Evolutionary conservation across 345 rosid species (phyloP).

Genomic region (Bretschneidera sinensis): DNA sequence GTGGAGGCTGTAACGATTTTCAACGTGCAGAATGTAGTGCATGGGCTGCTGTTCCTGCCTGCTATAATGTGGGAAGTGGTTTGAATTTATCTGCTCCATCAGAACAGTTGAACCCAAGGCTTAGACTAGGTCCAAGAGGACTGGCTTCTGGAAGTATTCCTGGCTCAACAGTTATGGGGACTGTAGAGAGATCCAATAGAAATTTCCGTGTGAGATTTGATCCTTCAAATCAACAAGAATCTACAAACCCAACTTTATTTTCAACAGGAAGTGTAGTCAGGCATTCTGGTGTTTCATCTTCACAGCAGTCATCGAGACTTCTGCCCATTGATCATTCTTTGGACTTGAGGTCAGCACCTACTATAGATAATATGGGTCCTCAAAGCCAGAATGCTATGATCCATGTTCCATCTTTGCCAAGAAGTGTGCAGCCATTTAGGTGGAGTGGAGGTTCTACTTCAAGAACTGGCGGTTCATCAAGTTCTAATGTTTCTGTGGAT

Average conservation of each 20-base stretch:
- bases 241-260: constrained; percentile 33
- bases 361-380: constrained; percentile 26
- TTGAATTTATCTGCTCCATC: constrained; percentile 37
- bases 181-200: constrained; percentile 46
- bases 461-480: constrained; percentile 31
- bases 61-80: constrained; percentile 30
- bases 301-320: constrained; percentile 38
- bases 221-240: constrained; percentile 45
- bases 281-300: constrained; percentile 35
- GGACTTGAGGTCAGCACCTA: constrained; percentile 37
- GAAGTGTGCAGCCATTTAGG: constrained; percentile 42
- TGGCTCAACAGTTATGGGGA: constrained; percentile 27
- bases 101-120: constrained; percentile 41
- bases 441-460: constrained; percentile 51
- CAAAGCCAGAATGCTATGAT: constrained; percentile 36
- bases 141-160: constrained; percentile 28
- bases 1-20: constrained; percentile 48
- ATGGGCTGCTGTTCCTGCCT: constrained; percentile 34
- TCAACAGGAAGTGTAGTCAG: constrained; percentile 43
- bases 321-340: constrained; percentile 41
- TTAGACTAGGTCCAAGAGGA: constrained; percentile 44
- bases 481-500: constrained; percentile 29
- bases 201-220: constrained; percentile 51
- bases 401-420: constrained; percentile 49
- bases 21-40: constrained; percentile 52